Evolutionary conservation across 1,284 basidiomycete species (phyloP).

Genomic region (Pseudozyma hubeiensis): DNA sequence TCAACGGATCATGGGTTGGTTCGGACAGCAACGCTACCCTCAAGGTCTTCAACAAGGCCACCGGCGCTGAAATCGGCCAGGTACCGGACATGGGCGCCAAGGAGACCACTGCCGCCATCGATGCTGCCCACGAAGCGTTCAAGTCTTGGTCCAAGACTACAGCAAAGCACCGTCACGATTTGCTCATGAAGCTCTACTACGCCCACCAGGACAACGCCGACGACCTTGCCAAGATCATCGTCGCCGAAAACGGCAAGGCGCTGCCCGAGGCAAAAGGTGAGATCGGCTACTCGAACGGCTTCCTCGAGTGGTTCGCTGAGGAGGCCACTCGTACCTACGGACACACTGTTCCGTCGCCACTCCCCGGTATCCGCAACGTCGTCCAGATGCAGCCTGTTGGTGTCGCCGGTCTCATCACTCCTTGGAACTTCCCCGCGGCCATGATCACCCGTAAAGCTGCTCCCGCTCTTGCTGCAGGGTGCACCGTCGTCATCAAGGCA

Average conservation of each 20-base stretch:
- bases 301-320: conserved; percentile 66
- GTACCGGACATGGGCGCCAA: conserved; percentile 61
- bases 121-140: conserved; percentile 59
- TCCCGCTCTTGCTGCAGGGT: conserved; percentile 90
- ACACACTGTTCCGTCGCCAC: conserved; percentile 85
- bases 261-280: conserved; percentile 66
- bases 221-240: conserved; percentile 66
- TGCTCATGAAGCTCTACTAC: conserved; percentile 61
- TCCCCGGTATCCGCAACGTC: conserved; percentile 81
- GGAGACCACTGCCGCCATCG: conserved; percentile 62
- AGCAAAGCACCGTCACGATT: conserved; percentile 62
- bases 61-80: conserved; percentile 56
- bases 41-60: conserved; percentile 66
- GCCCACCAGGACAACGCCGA: conserved; percentile 58
- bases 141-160: conserved; percentile 62
- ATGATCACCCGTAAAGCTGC: conserved; percentile 85
- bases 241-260: conserved; percentile 67
- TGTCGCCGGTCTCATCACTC: conserved; percentile 70
- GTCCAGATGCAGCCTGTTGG: conserved; percentile 91
- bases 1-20: conserved; percentile 63
- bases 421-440: conserved; percentile 67
- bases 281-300: conserved; percentile 64
- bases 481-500: conserved; percentile 94
- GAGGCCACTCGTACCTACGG: conserved; percentile 69
- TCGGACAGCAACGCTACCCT: conserved; percentile 55